Conservation (phyloP, 495 filamentous ascomycete species). For the Penicillium argentinense region DNA sequence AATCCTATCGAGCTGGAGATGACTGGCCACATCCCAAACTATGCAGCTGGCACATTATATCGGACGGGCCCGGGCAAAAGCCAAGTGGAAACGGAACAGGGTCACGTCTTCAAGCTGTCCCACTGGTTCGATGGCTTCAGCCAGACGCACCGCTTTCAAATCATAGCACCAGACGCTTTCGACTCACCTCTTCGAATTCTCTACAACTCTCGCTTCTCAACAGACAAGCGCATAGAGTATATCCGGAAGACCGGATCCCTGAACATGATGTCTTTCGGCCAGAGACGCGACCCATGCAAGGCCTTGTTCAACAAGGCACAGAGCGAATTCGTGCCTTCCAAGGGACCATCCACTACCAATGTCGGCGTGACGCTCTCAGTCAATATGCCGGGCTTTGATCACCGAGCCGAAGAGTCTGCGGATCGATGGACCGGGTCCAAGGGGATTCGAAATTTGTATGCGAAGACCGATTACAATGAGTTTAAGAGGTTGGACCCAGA, state of each 20-base stretch:
- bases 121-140: conserved; percentile 85
- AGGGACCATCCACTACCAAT: conserved; percentile 42
- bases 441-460: conserved; percentile 51
- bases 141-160: conserved; percentile 73
- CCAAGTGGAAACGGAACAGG: conserved; percentile 54
- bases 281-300: conserved; percentile 66
- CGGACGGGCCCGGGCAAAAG: conserved; percentile 69
- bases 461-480: conserved; percentile 57
- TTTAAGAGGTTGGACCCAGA: conserved; percentile 63
- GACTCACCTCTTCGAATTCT: conserved; percentile 44
- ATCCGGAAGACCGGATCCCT: conserved; percentile 51
- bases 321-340: conserved; percentile 43
- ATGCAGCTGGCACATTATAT: conserved; percentile 63
- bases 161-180: conserved; percentile 35
- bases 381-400: conserved; percentile 52
- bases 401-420: conserved; percentile 1
- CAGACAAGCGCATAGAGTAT: conserved; percentile 54
- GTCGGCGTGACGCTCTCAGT: conserved; percentile 61
- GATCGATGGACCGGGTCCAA: conserved; percentile 22
- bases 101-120: conserved; percentile 51
- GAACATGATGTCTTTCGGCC: conserved; percentile 56
- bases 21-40: conserved; percentile 50
- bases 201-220: conserved; percentile 72
- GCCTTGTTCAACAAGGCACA: conserved; percentile 67
- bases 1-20: conserved; percentile 50